Base-by-base conservation (phyloP, 2,329 filamentous ascomycete species). In the Aspergillus melleus region DNA sequence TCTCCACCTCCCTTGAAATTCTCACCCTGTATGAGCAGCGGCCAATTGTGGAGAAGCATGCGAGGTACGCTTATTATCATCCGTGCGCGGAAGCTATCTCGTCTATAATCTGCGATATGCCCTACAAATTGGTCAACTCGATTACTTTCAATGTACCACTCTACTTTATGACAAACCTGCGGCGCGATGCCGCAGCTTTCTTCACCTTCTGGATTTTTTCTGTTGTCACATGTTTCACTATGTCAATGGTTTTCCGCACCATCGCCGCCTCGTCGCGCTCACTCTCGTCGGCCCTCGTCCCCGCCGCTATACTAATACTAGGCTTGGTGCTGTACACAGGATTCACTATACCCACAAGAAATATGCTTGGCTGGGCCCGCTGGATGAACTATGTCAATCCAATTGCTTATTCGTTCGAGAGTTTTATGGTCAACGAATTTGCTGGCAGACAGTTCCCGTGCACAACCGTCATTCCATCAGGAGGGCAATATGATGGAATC, bases 131-230 rank as follows among this genome's bases (percentile, higher is more conserved):
- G 1, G 9, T 50, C 5, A 59, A 55, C 16, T 58, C 54, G 20
- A 30, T 52, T 10, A 51, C 53, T 14, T 62, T 62, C 22, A 52
- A 49, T 32, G 22, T 60, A 6, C 47, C 68, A 80, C 84, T 54
- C 81, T 88, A 87, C 71, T 88, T 86, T 61, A 85, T 87, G 83
- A 80, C 80, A 11, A 81, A 81, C 0, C 70, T 87, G 11, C 80
- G 78, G 11, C 62, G 65, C 6, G 73, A 76, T 0, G 83, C 84
- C 0, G 76, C 66, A 0, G 74, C 79, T 0, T 87, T 86, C 74
- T 86, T 88, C 66, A 86, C 83, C 2, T 86, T 80, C 64, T 86
- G 80, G 80, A 57, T 82, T 11, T 64, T 84, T 5, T 62, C 84
- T 0, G 67, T 83, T 16, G 68, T 77, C 0, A 77, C 77, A 0